Base-by-base conservation (phyloP, 2,329 filamentous ascomycete species). In the Amauroascus niger region DNA sequence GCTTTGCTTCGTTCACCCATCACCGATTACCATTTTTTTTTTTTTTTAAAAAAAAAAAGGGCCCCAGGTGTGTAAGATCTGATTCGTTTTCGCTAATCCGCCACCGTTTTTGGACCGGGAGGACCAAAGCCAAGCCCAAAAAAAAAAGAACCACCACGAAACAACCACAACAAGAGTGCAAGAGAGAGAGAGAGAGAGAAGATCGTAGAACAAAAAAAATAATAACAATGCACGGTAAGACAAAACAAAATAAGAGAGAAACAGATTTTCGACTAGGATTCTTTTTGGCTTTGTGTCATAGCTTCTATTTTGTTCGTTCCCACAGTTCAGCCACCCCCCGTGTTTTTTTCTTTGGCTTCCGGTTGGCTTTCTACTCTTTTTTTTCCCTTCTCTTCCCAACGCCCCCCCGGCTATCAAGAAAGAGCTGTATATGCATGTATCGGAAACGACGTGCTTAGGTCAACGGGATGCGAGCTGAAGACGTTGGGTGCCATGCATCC, bases 221-320 rank as follows among this genome's bases (percentile, higher is more conserved):
- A 32, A 18, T 6, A 33, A 47, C 32, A 32, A 47, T n/a, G n/a
- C n/a, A n/a, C n/a, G n/a, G n/a, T n/a, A n/a, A n/a, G n/a, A n/a
- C n/a, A 18, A 33, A 47, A 20, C 32, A 33, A 9, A 30, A 33
- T 26, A 2, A 7, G 11, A 49, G 9, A 16, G 30, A 13, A 30
- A 30, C 9, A 30, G 9, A 30, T 30, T 20, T 30, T 20, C 14
- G 22, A 20, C 22, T 30, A 32, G 47, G 33, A 50, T 50, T 16
- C 16, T 3, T 22, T n/a, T n/a, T n/a, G n/a, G 16, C 30, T 50
- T 40, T 50, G 48, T 50, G 37, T 43, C 48, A 43, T 50, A 50
- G 48, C 24, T 41, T 41, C 3, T 20, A 6, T 14, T 39, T 37
- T 39, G 24, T 37, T 26, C 9, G 32, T 7, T 13, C 22, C 45